Base-by-base conservation (phyloP, 169 alveolate species). In the Cryptosporidium viatorum region DNA sequence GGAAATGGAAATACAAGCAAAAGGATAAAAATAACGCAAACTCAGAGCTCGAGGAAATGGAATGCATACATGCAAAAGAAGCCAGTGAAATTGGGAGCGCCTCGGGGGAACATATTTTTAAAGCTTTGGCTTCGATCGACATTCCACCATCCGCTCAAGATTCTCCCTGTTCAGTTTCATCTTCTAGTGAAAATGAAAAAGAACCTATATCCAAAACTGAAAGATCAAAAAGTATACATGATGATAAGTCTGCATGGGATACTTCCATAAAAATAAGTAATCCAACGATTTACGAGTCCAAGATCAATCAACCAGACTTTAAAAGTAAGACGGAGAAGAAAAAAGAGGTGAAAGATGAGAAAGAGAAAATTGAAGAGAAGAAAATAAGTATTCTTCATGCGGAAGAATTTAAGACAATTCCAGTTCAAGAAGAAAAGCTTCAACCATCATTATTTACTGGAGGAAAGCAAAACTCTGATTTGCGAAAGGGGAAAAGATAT, bases 1-100 rank as follows among this genome's bases (percentile, higher is more conserved):
- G 89, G 29, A 80, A 80, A 14, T 80, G 89, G 89, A 80, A 80
- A 39, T 59, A 59, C 37, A 75, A 60, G 29, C 71, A 59, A 9
- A 80, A 31, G n/a, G 37, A 31, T 26, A 80, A 29, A n/a, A 41
- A 9, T 12, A 2, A 37, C 23, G 69, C 35, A 29, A 55, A 80
- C 67, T 45, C 29, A 8, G 41, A 41, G 7, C 10, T 21, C 14
- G 85, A 71, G n/a, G 14, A 1, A 21, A 31, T 14, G 35, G 89
- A 80, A 26, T 37, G 70, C 59, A 80, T n/a, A 29, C 69, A 80
- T 48, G 73, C 35, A 16, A 3, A 12, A 3, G 75, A 80, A n/a
- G 73, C 69, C 41, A 21, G 18, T 9, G 89, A 80, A 43, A 26
- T 3, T n/a, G 37, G 67, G 5, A 55, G 67, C 16, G 67, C 37